Evolutionary conservation across 306 rosid genomes (phyloP).

Genomic region (Macrotyloma uniflorum): DNA sequence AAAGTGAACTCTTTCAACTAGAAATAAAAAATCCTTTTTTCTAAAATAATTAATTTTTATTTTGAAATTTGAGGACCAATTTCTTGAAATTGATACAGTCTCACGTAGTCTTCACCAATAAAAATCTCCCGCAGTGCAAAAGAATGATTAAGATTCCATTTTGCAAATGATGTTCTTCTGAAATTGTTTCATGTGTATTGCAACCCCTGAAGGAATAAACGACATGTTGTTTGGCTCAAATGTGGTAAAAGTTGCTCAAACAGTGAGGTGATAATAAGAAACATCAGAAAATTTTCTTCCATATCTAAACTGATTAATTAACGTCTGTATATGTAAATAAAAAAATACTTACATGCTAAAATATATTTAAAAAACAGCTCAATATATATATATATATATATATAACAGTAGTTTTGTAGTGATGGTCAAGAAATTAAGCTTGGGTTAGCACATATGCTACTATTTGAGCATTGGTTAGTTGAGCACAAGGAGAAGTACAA

Average conservation of each 20-base stretch:
- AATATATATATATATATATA: neutral
- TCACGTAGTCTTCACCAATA: neutral
- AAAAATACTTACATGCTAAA: neutral
- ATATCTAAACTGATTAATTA: neutral
- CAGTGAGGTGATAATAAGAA: neutral
- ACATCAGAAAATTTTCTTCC: neutral
- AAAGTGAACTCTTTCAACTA: no score
- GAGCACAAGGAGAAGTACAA: conserved; percentile 8
- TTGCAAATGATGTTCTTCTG: neutral
- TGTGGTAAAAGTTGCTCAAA: conserved; percentile 4
- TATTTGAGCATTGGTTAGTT: neutral
- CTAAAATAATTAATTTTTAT: no score
- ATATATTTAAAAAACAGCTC: neutral
- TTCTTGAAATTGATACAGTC: neutral
- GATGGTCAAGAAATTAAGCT: no score
- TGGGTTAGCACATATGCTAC: conserved; percentile 23
- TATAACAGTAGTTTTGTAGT: no score
- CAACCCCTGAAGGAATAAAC: neutral
- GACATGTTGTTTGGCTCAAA: conserved; percentile 7
- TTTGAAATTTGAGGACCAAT: no score
- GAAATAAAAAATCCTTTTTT: no score
- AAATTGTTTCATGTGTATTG: neutral
- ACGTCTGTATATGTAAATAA: no score
- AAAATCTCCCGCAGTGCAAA: neutral
- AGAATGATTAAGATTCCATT: conserved; percentile 15